Base-by-base conservation (phyloP, 2,329 filamentous ascomycete genomes). In the Colletotrichum higginsianum region DNA sequence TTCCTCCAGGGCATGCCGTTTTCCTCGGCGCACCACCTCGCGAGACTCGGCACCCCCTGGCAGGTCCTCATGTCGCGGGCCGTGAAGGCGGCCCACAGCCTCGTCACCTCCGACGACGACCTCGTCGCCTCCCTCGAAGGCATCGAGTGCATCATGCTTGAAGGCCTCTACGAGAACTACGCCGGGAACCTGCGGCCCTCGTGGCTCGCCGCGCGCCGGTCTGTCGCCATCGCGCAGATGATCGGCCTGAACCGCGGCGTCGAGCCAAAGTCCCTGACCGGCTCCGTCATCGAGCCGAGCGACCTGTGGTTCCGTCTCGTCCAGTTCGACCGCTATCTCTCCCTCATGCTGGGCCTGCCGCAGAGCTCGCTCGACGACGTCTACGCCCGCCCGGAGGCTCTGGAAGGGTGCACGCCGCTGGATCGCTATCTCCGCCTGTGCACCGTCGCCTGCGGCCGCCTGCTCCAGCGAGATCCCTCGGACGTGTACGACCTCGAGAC, bases 61-160 rank as follows among this genome's bases (percentile, higher is more conserved):
- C 79, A 83, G 63, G 50, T 11, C 4, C 76, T 81, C 7, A 76
- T 79, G 77, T 60, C 73, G 5, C 75, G 75, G 0, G 53, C 78
- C 0, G 76, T 82, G 2, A 77, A 80, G 16, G 76, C 76, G 0
- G 79, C 78, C 1, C 78, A 75, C 15, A 77, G 75, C 6, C 73
- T 81, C 9, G 82, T 90, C 1, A 86, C 84, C 0, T 80, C 79
- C 16, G 83, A 88, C 35, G 84, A 88, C 61, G 82, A 84, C 2
- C 75, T 89, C 0, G 75, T 85, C 0, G 79, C 77, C 30, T 84
- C 82, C 0, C 49, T 87, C 1, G 86, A 88, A 63, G 85, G 86
- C 0, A 75, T 89, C 7, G 85, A 88, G 69, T 87, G 84, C 62
- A 73, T 89, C n/a, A 80, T 88, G 73, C 78, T 88, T 0, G 83